phyloP scores from a whole-genome alignment of 2,329 filamentous ascomycete genomes.

The Paecilomyces sp. region DNA sequence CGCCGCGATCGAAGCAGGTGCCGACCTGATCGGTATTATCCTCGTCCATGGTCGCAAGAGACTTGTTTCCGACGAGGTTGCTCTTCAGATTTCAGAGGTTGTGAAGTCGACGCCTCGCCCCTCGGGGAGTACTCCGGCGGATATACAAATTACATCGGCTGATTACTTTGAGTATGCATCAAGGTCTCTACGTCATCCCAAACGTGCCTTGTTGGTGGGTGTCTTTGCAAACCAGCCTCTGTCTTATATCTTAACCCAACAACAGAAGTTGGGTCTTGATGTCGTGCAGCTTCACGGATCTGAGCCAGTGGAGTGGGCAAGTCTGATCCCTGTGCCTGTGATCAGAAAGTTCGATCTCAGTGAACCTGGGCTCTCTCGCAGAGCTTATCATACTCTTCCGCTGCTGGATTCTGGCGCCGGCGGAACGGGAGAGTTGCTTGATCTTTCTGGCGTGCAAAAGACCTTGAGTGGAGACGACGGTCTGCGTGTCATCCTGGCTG shows the following conservation, averaged over 20 bases:
- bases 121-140: conserved; percentile 10
- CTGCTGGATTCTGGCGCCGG: conserved; percentile 83
- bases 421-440: conserved; percentile 70
- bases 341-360: conserved; percentile 76
- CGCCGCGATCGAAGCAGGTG: conserved; percentile 75
- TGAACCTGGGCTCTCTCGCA: conserved; percentile 61
- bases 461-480: conserved; percentile 61
- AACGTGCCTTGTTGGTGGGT: conserved; percentile 73
- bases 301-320: conserved; percentile 89
- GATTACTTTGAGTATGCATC: conserved; percentile 66
- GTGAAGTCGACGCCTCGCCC: conserved; percentile 51
- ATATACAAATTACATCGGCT: conserved; percentile 18
- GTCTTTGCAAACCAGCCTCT: conserved; percentile 92
- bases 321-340: conserved; percentile 83
- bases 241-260: conserved; percentile 70
- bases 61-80: conserved; percentile 70
- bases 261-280: conserved; percentile 70
- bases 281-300: conserved; percentile 87
- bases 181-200: conserved; percentile 41
- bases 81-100: conserved; percentile 69
- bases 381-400: conserved; percentile 77
- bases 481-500: conserved; percentile 74
- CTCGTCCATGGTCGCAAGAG: conserved; percentile 75
- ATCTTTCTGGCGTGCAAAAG: conserved; percentile 61
- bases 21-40: conserved; percentile 90